These are phyloP conservation scores for Termitomyces sp. DNA, from an alignment of 768 basidiomycete species.

Conservation along the genomic window DNA sequence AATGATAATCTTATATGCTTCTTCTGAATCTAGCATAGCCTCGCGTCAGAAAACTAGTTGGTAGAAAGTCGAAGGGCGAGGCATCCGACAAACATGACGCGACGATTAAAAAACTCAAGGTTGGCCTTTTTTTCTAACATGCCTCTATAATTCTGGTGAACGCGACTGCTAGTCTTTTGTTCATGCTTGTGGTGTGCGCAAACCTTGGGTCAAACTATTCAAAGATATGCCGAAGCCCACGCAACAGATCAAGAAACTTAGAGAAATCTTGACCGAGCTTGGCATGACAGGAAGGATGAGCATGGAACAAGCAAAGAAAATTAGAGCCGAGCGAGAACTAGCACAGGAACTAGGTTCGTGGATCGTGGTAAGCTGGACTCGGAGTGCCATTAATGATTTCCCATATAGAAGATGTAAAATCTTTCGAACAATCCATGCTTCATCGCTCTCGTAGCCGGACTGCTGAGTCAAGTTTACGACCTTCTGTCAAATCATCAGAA, in stretches of 20 bases:
- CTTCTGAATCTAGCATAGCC: constrained; percentile 8
- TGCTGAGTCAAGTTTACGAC: background rate
- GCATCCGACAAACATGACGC: constrained; percentile 61
- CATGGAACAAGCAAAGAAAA: constrained; percentile 75
- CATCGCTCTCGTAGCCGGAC: constrained; percentile 27
- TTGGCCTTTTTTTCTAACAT: constrained; percentile 17
- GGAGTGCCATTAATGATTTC: background rate
- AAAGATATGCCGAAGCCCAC: constrained; percentile 50
- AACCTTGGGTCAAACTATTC: constrained; percentile 74
- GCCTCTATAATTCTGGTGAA: background rate
- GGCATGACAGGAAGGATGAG: constrained; percentile 81
- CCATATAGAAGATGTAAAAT: constrained; percentile 66
- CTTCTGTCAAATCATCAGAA: constrained; percentile 12
- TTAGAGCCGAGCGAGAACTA: constrained; percentile 71
- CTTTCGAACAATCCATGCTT: constrained; percentile 55
- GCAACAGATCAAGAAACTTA: constrained; percentile 64
- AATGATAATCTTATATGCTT: background rate
- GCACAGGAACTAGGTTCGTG: constrained; percentile 73
- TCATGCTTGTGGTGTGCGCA: constrained; percentile 72
- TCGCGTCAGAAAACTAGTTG: constrained; percentile 21
- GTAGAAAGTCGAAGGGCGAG: constrained; percentile 23
- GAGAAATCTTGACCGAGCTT: constrained; percentile 60
- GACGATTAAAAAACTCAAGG: constrained; percentile 74
- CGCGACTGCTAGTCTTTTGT: constrained; percentile 52
- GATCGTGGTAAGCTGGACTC: background rate